These are phyloP conservation scores for Xylaria sp. DNA, from an alignment of 2,329 filamentous ascomycete genomes.

Conservation along the genomic window DNA sequence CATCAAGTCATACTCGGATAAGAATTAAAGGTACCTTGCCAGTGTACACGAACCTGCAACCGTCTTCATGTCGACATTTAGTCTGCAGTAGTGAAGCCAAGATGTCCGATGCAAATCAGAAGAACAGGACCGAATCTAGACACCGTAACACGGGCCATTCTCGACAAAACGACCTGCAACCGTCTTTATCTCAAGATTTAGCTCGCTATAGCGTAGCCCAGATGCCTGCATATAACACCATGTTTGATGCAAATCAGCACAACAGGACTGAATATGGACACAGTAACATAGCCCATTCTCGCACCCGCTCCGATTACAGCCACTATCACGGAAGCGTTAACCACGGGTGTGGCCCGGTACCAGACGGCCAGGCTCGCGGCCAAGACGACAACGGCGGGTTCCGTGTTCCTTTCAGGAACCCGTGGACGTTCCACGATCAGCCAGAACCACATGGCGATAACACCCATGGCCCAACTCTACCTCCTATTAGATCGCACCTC, in stretches of 20 bases:
- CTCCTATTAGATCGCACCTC: background rate
- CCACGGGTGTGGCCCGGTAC: background rate
- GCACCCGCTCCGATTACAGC: background rate
- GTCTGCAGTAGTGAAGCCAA: background rate
- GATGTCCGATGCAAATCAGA: background rate
- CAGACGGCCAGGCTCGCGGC: background rate
- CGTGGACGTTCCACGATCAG: too few relatives aligned
- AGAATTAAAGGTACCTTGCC: background rate
- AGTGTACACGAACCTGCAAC: background rate
- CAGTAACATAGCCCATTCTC: background rate
- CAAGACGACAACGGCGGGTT: background rate
- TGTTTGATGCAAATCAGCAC: background rate
- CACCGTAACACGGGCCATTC: background rate
- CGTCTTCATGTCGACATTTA: background rate
- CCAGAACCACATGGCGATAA: background rate
- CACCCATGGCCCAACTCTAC: background rate
- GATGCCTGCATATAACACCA: background rate
- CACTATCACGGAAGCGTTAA: background rate
- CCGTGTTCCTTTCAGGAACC: background rate
- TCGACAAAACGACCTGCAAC: background rate
- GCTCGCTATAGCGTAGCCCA: background rate
- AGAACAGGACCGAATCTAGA: background rate
- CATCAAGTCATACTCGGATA: background rate
- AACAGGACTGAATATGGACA: background rate
- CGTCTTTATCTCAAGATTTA: background rate